These are phyloP conservation scores for Penicillium herquei DNA, from an alignment of 495 filamentous ascomycete genomes.

Conservation along the genomic window DNA sequence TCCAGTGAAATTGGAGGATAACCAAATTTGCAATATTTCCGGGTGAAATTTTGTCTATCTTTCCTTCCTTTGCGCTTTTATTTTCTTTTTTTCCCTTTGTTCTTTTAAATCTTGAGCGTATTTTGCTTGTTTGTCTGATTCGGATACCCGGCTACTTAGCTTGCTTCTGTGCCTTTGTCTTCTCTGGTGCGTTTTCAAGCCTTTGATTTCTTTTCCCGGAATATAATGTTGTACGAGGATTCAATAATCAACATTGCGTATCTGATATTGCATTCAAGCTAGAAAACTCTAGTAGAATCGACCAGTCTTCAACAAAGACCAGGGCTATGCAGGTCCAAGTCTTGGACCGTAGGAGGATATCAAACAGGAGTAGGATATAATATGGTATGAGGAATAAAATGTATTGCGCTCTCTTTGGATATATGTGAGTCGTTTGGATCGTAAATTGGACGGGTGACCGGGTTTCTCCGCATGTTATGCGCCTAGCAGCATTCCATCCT, in stretches of 20 bases:
- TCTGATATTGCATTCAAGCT: background rate
- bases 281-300: too few species aligned
- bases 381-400: constrained; percentile 1
- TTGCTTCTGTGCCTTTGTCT: constrained; percentile 4
- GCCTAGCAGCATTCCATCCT: background rate
- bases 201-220: background rate
- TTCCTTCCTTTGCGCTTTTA: background rate
- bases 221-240: too few species aligned
- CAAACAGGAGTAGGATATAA: too few species aligned
- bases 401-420: constrained; percentile 16
- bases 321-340: too few species aligned
- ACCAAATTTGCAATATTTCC: too few species aligned
- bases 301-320: too few species aligned
- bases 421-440: constrained; percentile 36
- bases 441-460: constrained; percentile 19
- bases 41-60: background rate
- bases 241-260: background rate
- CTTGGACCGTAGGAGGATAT: too few species aligned
- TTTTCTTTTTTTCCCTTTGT: background rate
- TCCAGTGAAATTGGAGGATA: too few species aligned
- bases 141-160: constrained; percentile 14
- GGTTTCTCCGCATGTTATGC: constrained; percentile 61
- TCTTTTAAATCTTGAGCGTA: background rate
- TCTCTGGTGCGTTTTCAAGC: background rate
- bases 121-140: constrained; percentile 7